Evolutionary conservation across 2,329 filamentous ascomycete species (phyloP).

Genomic region (Drechslerella coelobrocha): DNA sequence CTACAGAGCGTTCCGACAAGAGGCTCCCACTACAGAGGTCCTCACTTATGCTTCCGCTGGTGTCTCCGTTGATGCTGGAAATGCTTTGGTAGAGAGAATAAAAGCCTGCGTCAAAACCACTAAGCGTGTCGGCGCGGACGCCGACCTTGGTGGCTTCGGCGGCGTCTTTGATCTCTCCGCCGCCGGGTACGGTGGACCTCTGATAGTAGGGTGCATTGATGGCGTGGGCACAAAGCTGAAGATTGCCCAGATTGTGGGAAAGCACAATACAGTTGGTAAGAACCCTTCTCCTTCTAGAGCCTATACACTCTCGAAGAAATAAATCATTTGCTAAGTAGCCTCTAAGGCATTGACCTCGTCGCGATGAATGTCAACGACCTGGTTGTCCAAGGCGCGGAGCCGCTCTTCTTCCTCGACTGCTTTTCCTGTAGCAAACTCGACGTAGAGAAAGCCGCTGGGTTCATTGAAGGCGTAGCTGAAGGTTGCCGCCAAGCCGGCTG

Average conservation of each 20-base stretch:
- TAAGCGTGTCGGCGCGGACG: conserved; percentile 82
- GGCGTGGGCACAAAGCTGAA: conserved; percentile 97
- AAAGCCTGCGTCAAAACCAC: conserved; percentile 88
- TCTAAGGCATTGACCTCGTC: conserved; percentile 79
- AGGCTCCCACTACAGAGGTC: conserved; percentile 57
- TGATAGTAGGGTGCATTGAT: conserved; percentile 92
- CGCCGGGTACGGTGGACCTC: conserved; percentile 78
- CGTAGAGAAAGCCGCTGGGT: conserved; percentile 77
- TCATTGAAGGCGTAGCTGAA: conserved; percentile 86
- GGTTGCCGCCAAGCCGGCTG: conserved; percentile 86
- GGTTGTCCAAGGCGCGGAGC: conserved; percentile 92
- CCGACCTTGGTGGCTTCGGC: conserved; percentile 93
- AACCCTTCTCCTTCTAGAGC: neutral
- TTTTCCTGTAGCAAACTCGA: conserved; percentile 91
- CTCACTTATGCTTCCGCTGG: conserved; percentile 93
- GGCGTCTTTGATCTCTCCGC: conserved; percentile 80
- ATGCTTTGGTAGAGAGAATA: conserved; percentile 89
- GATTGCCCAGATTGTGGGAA: conserved; percentile 86
- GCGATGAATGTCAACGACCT: conserved; percentile 99
- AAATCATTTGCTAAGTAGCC: conserved; percentile 4
- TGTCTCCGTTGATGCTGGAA: conserved; percentile 92
- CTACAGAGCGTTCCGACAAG: conserved; percentile 55
- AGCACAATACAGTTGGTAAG: conserved; percentile 82
- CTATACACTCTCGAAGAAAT: neutral
- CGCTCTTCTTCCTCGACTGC: conserved; percentile 96